These are phyloP conservation scores for Lepiota brunneoincarnata DNA, from an alignment of 768 basidiomycete species.

Conservation along the genomic window DNA sequence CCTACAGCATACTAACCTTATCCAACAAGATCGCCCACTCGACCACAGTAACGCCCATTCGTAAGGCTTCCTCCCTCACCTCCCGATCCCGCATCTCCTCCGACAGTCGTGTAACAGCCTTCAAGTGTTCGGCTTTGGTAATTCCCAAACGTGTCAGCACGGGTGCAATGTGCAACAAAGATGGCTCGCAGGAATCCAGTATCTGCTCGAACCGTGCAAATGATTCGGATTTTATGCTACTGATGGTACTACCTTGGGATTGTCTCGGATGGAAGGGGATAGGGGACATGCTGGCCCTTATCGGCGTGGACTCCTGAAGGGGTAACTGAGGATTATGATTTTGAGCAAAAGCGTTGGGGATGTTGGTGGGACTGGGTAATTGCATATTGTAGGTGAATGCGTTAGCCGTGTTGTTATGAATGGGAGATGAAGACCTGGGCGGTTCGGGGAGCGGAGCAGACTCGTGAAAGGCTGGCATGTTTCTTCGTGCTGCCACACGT, in stretches of 20 bases:
- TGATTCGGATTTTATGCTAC: slow-evolving; percentile 36
- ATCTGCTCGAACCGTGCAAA: slow-evolving; percentile 47
- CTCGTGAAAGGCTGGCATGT: slow-evolving; percentile 1
- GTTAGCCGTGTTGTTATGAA: neutral
- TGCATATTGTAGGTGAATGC: slow-evolving; percentile 13
- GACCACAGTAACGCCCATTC: slow-evolving; percentile 64
- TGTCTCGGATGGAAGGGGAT: slow-evolving; percentile 32
- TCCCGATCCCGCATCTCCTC: slow-evolving; percentile 69
- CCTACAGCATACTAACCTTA: slow-evolving; percentile 41
- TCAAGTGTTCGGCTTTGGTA: slow-evolving; percentile 54
- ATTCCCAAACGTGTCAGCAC: slow-evolving; percentile 59
- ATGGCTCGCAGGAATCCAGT: slow-evolving; percentile 61
- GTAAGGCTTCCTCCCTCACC: slow-evolving; percentile 67
- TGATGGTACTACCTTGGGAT: slow-evolving; percentile 36
- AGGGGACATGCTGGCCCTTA: slow-evolving; percentile 24
- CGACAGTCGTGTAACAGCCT: slow-evolving; percentile 56
- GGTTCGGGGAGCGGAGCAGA: neutral
- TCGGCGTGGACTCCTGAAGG: slow-evolving; percentile 23
- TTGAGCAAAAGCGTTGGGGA: neutral
- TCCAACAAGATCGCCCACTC: slow-evolving; percentile 82
- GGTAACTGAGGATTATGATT: slow-evolving; percentile 13
- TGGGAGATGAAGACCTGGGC: neutral
- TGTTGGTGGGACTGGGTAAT: slow-evolving; percentile 1
- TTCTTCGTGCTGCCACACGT: slow-evolving; percentile 2
- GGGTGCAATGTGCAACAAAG: slow-evolving; percentile 60